These are phyloP conservation scores for Hibiscus mutabilis DNA, from an alignment of 345 rosid species.

Conservation along the genomic window DNA sequence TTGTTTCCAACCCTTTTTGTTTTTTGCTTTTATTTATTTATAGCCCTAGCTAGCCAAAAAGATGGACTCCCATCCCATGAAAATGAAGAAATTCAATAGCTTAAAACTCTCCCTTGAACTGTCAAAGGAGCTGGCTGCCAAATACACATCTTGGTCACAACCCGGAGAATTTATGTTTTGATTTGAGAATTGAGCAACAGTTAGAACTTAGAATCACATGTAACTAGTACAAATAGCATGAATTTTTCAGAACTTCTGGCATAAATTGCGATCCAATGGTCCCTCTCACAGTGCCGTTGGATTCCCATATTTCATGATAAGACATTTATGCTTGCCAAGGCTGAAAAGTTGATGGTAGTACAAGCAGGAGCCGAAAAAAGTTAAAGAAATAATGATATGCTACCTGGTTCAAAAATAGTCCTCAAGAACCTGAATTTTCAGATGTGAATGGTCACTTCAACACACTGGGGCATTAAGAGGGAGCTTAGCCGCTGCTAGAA, in stretches of 20 bases:
- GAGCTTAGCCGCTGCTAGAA: not conserved
- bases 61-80: constrained; percentile 3
- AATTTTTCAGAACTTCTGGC: not conserved
- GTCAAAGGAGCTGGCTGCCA: not conserved
- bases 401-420: not conserved
- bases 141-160: not conserved
- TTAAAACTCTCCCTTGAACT: not conserved
- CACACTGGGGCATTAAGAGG: not conserved
- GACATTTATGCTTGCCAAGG: constrained; percentile 17
- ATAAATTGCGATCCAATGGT: no score
- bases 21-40: not conserved
- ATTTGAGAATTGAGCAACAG: no score
- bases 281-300: constrained; percentile 10
- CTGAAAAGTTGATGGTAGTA: constrained; percentile 16
- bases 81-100: not conserved
- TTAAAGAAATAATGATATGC: not conserved
- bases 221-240: not conserved
- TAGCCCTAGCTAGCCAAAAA: constrained; percentile 4
- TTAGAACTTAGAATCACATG: not conserved
- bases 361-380: not conserved
- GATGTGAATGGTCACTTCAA: not conserved
- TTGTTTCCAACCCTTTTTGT: not conserved
- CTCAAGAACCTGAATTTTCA: not conserved
- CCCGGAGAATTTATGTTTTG: not conserved
- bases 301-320: constrained; percentile 17